Evolutionary conservation across 2,329 filamentous ascomycete genomes (phyloP).

Genomic region (Monosporascus sp.): DNA sequence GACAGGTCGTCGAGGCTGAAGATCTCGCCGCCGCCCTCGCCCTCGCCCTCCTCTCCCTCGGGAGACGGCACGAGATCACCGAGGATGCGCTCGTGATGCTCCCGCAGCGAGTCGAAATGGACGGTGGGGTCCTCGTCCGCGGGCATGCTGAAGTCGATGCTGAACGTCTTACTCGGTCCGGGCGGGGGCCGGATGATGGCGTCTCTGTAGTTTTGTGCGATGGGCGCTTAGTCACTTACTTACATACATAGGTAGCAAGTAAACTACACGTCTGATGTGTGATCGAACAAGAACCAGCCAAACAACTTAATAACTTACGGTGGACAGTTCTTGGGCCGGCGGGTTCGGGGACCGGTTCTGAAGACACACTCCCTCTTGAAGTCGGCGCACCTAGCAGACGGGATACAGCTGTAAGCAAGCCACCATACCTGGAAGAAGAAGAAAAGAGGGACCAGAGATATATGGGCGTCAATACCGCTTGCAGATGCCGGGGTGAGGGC

Average conservation of each 20-base stretch:
- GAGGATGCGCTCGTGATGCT: slow-evolving; percentile 37
- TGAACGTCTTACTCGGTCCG: slow-evolving; percentile 45
- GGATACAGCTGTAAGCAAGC: neutral
- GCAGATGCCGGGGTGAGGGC: slow-evolving; percentile 44
- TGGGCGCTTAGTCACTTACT: slow-evolving; percentile 4
- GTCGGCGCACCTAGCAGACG: slow-evolving; percentile 39
- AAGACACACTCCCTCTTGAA: slow-evolving; percentile 51
- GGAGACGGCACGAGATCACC: slow-evolving; percentile 33
- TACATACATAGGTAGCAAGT: neutral
- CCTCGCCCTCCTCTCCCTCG: slow-evolving; percentile 18
- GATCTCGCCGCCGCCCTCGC: slow-evolving; percentile 2
- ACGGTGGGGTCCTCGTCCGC: slow-evolving; percentile 32
- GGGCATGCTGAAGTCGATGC: slow-evolving; percentile 47
- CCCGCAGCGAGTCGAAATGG: slow-evolving; percentile 38
- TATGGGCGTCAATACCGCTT: slow-evolving; percentile 36
- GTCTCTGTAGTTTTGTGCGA: slow-evolving; percentile 4
- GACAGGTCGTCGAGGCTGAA: slow-evolving; percentile 25
- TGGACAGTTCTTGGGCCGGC: slow-evolving; percentile 39
- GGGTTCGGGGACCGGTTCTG: slow-evolving; percentile 44
- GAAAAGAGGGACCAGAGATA: slow-evolving; percentile 1
- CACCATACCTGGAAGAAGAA: neutral
- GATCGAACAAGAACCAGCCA: neutral
- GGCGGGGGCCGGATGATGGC: slow-evolving; percentile 27
- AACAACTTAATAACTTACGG: slow-evolving; percentile 30
- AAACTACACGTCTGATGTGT: neutral